Percentiles rank a stretch among this genome's conserved stretches.
Conservation (phyloP, 2,329 filamentous ascomycete species). For the Pezicula carpinea region DNA sequence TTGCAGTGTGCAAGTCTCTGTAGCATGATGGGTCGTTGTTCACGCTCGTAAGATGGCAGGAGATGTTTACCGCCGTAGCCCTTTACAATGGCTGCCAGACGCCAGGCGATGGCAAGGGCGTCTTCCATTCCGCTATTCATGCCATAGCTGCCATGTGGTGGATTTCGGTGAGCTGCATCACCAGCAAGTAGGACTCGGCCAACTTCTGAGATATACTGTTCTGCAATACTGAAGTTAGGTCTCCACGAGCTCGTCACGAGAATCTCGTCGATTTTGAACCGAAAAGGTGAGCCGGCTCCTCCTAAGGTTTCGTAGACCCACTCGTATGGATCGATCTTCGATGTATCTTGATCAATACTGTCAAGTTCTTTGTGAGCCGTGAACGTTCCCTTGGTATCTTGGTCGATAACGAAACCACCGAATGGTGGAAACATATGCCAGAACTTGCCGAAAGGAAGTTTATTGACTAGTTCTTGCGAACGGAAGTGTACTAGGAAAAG, state of each 20-base stretch:
- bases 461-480: slow-evolving; percentile 9
- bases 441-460: slow-evolving; percentile 12
- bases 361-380: slow-evolving; percentile 25
- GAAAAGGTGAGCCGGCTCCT: slow-evolving; percentile 9
- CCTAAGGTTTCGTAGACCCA: slow-evolving; percentile 23
- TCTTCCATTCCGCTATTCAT: slow-evolving; percentile 31
- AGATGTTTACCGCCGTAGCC: slow-evolving; percentile 13
- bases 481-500: slow-evolving; percentile 19
- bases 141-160: slow-evolving; percentile 29
- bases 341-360: slow-evolving; percentile 5
- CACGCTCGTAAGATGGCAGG: slow-evolving; percentile 22
- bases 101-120: slow-evolving; percentile 28
- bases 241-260: slow-evolving; percentile 27
- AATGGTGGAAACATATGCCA: slow-evolving; percentile 16
- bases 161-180: slow-evolving; percentile 30
- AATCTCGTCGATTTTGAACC: slow-evolving; percentile 30
- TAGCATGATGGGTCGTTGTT: slow-evolving; percentile 21
- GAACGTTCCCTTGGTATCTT: slow-evolving; percentile 22
- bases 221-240: slow-evolving; percentile 26
- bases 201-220: slow-evolving; percentile 15
- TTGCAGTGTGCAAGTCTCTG: slow-evolving; percentile 21
- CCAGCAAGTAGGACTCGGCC: slow-evolving; percentile 25
- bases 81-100: slow-evolving; percentile 23
- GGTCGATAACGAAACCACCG: slow-evolving; percentile 24
- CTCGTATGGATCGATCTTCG: slow-evolving; percentile 19